Base-by-base conservation (phyloP, 2,329 filamentous ascomycete species). In the Shiraia sp. region DNA sequence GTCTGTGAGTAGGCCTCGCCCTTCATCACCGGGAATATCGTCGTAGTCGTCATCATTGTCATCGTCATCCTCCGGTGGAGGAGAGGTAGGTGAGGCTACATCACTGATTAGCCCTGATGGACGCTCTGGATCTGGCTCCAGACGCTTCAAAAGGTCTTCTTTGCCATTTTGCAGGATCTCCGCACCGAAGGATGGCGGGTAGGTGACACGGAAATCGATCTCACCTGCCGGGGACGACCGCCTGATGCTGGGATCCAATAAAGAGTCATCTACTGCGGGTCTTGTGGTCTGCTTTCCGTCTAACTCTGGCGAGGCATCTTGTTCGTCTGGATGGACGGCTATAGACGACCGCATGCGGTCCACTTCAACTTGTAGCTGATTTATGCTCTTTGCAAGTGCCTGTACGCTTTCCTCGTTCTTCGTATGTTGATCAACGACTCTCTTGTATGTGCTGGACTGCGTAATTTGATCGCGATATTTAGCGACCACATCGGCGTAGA, bases 1-100 rank as follows among this genome's bases (percentile, higher is more conserved):
- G 66, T 97, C 92, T 0, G 92, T 96, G 40, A 97, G 74, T 10
- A 97, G 74, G 10, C 92, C 92, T 13, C 89, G 87, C 62, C 88
- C 79, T 15, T 88, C 86, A 3, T 88, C 88, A 12, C 75, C 75
- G 10, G 74, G 72, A 52, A 90, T 85, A 12, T 81, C 84, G 54
- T 87, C 87, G n/a, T 87, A 88, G 51, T 90, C 86, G 58, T 90
- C 86, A 47, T 90, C 87, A 52, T 53, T 55, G 40, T 79, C 79
- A 32, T 86, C 83, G 36, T 87, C 84, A 28, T 86, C 83, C 40
- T 83, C 79, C 25, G 65, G 62, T 13, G 60, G 65, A 46, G 69
- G 69, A 36, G 69, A 71, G 25, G 68, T 58, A 3, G 67, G 68
- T 42, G 65, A 69, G 49, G 63, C 66, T 63, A 69, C 63, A 49